phyloP scores from a whole-genome alignment of 148 eudicot genomes.

The Fagopyrum tataricum region DNA sequence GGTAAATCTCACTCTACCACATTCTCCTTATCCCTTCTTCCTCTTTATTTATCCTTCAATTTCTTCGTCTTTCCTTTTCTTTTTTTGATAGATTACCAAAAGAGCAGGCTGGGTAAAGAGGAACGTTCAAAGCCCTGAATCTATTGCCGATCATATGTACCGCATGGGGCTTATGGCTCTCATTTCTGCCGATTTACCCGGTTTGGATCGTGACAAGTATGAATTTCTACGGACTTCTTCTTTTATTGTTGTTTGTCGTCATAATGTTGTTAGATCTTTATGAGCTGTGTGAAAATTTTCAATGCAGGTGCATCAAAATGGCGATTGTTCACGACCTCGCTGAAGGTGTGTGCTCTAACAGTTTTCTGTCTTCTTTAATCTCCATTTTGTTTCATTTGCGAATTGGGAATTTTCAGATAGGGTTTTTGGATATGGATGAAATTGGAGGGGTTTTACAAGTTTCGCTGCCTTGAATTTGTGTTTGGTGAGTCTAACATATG shows the following conservation, averaged over 20 bases:
- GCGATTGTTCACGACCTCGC: slow-evolving; percentile 96
- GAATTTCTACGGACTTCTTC: slow-evolving; percentile 7
- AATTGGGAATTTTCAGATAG: background rate
- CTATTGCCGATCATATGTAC: slow-evolving; percentile 94
- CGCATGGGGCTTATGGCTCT: slow-evolving; percentile 96
- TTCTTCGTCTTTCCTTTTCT: background rate
- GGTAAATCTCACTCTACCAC: slow-evolving; percentile 28
- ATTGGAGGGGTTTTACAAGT: background rate
- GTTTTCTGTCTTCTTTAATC: background rate
- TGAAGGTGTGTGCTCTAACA: slow-evolving; percentile 46
- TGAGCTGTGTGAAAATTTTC: background rate
- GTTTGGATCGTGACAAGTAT: slow-evolving; percentile 84
- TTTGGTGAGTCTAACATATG: background rate
- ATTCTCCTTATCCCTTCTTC: background rate
- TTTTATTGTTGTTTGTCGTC: background rate
- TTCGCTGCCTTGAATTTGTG: background rate
- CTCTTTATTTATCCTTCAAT: background rate
- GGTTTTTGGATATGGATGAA: background rate
- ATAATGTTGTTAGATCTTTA: background rate
- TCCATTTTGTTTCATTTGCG: background rate
- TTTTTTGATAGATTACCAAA: slow-evolving; percentile 56
- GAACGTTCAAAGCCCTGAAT: slow-evolving; percentile 67
- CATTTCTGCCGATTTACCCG: slow-evolving; percentile 69
- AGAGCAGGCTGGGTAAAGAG: slow-evolving; percentile 86
- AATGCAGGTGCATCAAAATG: slow-evolving; percentile 84